These are phyloP conservation scores for Pythium aphanidermatum DNA, from an alignment of 352 stramenopile genomes.

Conservation along the genomic window DNA sequence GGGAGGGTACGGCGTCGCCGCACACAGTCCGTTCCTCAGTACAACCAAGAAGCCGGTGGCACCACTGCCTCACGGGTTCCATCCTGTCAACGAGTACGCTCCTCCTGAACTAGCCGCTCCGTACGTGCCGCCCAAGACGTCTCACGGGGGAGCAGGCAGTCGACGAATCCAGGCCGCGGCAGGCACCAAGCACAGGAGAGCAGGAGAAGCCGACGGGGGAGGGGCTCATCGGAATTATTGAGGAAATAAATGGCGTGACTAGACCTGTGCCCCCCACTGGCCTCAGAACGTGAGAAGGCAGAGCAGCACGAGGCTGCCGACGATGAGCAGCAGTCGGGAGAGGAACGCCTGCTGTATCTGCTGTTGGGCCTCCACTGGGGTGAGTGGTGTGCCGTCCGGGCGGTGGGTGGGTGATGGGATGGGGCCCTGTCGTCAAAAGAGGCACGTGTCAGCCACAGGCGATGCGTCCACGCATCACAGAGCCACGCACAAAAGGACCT, in stretches of 20 bases:
- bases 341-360: constrained; percentile 71
- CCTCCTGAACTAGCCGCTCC: background rate
- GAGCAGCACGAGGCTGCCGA: constrained; percentile 67
- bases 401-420: constrained; percentile 30
- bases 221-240: constrained; percentile 21
- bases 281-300: constrained; percentile 62
- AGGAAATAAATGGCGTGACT: background rate
- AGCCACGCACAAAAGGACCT: constrained; percentile 35
- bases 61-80: constrained; percentile 10
- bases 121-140: constrained; percentile 25
- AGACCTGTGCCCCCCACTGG: background rate
- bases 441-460: background rate
- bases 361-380: constrained; percentile 45
- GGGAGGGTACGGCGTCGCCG: constrained; percentile 2
- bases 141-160: constrained; percentile 7
- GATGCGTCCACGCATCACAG: background rate
- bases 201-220: constrained; percentile 7
- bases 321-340: constrained; percentile 59
- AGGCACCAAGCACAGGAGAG: constrained; percentile 14
- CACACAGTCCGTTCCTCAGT: constrained; percentile 1
- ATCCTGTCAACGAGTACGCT: background rate
- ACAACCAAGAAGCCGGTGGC: constrained; percentile 1
- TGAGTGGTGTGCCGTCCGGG: constrained; percentile 37
- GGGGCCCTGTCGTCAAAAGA: constrained; percentile 42
- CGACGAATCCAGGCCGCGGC: background rate